These are phyloP conservation scores for Cyathus striatus DNA, from an alignment of 768 basidiomycete genomes.

Conservation along the genomic window DNA sequence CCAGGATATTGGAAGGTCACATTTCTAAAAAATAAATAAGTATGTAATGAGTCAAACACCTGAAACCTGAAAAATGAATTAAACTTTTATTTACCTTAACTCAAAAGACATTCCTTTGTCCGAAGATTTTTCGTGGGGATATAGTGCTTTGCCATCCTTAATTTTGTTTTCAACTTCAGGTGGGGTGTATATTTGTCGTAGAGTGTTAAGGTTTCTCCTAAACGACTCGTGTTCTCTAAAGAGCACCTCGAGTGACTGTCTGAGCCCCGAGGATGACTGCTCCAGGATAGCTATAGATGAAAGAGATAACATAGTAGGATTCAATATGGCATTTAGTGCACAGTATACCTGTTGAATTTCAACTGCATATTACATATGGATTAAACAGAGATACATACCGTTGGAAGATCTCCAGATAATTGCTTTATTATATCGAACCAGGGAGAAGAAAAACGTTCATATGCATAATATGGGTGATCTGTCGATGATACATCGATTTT, in stretches of 20 bases:
- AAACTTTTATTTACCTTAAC: no score
- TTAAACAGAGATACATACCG: constrained; percentile 18
- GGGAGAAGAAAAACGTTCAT: constrained; percentile 5
- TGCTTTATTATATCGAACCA: constrained; percentile 10
- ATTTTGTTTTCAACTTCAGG: constrained; percentile 14
- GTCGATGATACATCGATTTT: constrained; percentile 15
- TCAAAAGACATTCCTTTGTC: constrained; percentile 23
- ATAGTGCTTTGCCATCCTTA: constrained; percentile 17
- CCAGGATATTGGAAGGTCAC: constrained; percentile 51
- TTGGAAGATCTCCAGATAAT: constrained; percentile 22
- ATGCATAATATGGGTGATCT: constrained; percentile 14
- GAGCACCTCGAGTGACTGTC: constrained; percentile 15
- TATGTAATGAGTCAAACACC: neutral
- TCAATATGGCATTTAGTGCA: constrained; percentile 22
- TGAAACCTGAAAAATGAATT: no score
- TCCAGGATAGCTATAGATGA: constrained; percentile 35
- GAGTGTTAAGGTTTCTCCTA: constrained; percentile 15
- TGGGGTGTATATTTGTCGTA: constrained; percentile 26
- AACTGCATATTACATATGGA: neutral
- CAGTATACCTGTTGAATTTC: constrained; percentile 27
- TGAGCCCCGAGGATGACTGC: constrained; percentile 24
- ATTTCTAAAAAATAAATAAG: constrained; percentile 25
- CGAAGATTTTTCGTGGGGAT: constrained; percentile 12
- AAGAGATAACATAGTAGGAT: constrained; percentile 29
- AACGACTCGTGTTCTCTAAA: constrained; percentile 13